Percentiles rank a stretch among this genome's conserved stretches.
Conservation (phyloP, 2,329 filamentous ascomycete genomes). For the Lachnellula arida region DNA sequence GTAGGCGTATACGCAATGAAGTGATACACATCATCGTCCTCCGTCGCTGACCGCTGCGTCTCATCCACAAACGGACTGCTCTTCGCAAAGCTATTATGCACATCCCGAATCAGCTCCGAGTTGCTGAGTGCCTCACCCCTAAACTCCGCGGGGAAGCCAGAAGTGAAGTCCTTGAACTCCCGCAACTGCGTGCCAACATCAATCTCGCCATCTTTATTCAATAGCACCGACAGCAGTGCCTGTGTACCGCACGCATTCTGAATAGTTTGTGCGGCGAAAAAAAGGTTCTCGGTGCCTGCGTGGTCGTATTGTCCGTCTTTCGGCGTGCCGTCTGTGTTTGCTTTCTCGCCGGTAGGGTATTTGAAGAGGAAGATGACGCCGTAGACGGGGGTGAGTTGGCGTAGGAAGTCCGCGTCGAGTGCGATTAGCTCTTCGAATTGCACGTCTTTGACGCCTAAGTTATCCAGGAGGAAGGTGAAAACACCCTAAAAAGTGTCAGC, state of each 20-base stretch:
- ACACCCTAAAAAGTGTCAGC: conserved; percentile 58
- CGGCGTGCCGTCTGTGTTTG: conserved; percentile 54
- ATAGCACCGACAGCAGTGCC: conserved; percentile 81
- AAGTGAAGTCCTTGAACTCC: conserved; percentile 69
- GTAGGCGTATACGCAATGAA: conserved; percentile 93
- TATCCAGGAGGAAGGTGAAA: conserved; percentile 93
- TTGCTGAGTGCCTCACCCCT: conserved; percentile 68
- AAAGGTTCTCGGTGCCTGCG: conserved; percentile 68
- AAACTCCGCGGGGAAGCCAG: conserved; percentile 61
- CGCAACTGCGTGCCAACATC: conserved; percentile 56
- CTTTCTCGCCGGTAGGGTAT: conserved; percentile 68
- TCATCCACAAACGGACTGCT: conserved; percentile 89
- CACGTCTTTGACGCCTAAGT: conserved; percentile 84
- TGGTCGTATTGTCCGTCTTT: conserved; percentile 80
- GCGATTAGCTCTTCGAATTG: conserved; percentile 96
- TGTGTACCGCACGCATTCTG: conserved; percentile 98
- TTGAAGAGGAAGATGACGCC: conserved; percentile 99
- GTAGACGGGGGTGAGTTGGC: conserved; percentile 72
- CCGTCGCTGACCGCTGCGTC: conserved; percentile 64
- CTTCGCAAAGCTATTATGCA: conserved; percentile 70
- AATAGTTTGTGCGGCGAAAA: conserved; percentile 96
- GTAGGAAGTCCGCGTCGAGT: conserved; percentile 72
- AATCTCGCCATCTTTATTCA: conserved; percentile 70
- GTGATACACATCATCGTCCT: conserved; percentile 91
- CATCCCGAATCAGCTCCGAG: conserved; percentile 52